Conservation (phyloP, 345 rosid genomes). For the Heritiera fomes region DNA sequence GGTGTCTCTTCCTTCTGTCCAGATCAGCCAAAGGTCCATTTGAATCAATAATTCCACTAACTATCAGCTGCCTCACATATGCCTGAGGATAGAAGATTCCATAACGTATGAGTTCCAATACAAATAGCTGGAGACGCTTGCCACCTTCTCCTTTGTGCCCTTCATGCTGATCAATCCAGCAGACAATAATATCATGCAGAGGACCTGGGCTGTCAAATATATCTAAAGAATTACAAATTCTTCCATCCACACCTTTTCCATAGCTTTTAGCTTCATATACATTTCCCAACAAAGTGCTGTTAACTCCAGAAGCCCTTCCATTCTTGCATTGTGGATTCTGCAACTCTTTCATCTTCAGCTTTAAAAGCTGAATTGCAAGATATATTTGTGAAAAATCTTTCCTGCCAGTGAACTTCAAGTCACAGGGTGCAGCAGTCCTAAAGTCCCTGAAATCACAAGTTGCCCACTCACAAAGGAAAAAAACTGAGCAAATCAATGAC, state of each 20-base stretch:
- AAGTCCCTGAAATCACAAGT: slow-evolving; percentile 90
- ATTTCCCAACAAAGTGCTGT: slow-evolving; percentile 37
- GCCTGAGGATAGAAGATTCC: slow-evolving; percentile 90
- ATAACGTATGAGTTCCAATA: slow-evolving; percentile 73
- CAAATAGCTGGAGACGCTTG: slow-evolving; percentile 69
- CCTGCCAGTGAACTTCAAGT: slow-evolving; percentile 73
- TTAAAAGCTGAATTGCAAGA: slow-evolving; percentile 76
- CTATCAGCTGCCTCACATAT: slow-evolving; percentile 87
- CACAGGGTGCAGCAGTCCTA: slow-evolving; percentile 59
- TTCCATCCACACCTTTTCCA: slow-evolving; percentile 24
- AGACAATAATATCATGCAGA: slow-evolving; percentile 87
- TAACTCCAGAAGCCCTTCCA: slow-evolving; percentile 39
- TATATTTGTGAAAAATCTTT: slow-evolving; percentile 80
- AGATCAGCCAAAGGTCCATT: slow-evolving; percentile 46
- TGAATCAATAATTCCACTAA: slow-evolving; percentile 80
- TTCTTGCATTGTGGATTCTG: slow-evolving; percentile 38
- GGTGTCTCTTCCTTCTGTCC: slow-evolving; percentile 72
- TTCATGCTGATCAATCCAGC: slow-evolving; percentile 99
- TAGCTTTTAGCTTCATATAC: slow-evolving; percentile 32
- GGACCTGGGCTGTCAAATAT: slow-evolving; percentile 90
- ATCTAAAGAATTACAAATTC: slow-evolving; percentile 37
- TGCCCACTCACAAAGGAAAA: slow-evolving; percentile 98
- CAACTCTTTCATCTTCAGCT: slow-evolving; percentile 64
- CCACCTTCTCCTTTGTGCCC: slow-evolving; percentile 69
- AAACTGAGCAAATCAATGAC: slow-evolving; percentile 74